Evolutionary conservation across 805 yeast genomes (phyloP).

Genomic region (Ogataea chonburiensis): DNA sequence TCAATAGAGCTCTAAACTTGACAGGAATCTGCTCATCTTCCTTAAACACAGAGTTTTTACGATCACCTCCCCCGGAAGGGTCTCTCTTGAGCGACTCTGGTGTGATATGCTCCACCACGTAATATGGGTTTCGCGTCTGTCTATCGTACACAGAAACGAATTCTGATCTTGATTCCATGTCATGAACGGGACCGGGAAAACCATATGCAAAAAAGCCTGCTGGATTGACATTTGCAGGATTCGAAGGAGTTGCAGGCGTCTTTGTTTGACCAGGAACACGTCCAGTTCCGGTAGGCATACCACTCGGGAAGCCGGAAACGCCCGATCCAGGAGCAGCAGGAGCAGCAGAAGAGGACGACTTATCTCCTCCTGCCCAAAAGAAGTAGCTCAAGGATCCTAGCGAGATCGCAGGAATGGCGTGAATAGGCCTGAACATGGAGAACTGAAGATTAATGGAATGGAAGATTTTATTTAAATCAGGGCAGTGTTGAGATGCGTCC

Average conservation of each 20-base stretch:
- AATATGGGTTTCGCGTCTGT: slow-evolving; percentile 78
- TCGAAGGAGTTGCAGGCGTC: slow-evolving; percentile 14
- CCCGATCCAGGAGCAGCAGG: slow-evolving; percentile 21
- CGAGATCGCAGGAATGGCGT: slow-evolving; percentile 21
- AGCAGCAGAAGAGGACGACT: slow-evolving; percentile 14
- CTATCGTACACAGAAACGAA: slow-evolving; percentile 87
- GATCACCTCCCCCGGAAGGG: slow-evolving; percentile 55
- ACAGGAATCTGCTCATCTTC: slow-evolving; percentile 85
- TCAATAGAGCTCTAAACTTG: slow-evolving; percentile 69
- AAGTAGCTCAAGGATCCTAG: slow-evolving; percentile 27
- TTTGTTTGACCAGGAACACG: slow-evolving; percentile 9
- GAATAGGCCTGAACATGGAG: slow-evolving; percentile 18
- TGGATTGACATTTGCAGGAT: slow-evolving; percentile 54
- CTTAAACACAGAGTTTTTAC: slow-evolving; percentile 76
- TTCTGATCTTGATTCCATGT: slow-evolving; percentile 68
- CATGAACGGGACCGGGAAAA: slow-evolving; percentile 93
- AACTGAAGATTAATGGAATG: background rate
- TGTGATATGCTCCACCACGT: slow-evolving; percentile 84
- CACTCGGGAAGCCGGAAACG: slow-evolving; percentile 19
- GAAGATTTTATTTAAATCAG: slow-evolving; percentile 3
- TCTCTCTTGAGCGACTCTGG: slow-evolving; percentile 55
- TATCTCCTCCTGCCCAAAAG: slow-evolving; percentile 31
- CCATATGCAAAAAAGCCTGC: slow-evolving; percentile 86
- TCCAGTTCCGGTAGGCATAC: slow-evolving; percentile 9
- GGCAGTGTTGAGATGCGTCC: slow-evolving; percentile 13